Evolutionary conservation across 352 stramenopile species (phyloP).

Genomic region (Globisporangium alternatum): DNA sequence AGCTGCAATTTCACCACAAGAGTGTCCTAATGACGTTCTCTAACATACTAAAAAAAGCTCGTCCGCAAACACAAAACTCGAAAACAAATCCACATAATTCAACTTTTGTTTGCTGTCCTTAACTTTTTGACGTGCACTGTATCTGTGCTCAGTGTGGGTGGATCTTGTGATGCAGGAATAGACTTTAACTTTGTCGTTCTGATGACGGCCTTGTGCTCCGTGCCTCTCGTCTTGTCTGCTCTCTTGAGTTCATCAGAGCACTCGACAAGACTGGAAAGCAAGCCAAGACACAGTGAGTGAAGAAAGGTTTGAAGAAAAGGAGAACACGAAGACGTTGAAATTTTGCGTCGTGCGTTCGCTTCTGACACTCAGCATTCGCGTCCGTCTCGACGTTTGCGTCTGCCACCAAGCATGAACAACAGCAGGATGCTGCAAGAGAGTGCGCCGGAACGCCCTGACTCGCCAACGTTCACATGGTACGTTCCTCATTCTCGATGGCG

Average conservation of each 20-base stretch:
- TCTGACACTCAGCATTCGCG: constrained; percentile 9
- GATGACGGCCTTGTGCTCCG: not conserved
- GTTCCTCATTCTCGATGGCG: not conserved
- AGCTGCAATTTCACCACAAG: no score
- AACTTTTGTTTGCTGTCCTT: no score
- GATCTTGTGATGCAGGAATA: constrained; percentile 7
- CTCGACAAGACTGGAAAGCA: constrained; percentile 2
- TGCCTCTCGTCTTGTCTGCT: not conserved
- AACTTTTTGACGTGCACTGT: no score
- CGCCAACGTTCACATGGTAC: constrained; percentile 73
- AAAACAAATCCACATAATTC: no score
- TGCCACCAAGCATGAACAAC: constrained; percentile 10
- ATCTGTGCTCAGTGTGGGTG: not conserved
- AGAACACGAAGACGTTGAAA: not conserved
- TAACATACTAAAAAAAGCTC: no score
- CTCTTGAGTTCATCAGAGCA: not conserved
- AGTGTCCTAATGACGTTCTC: no score
- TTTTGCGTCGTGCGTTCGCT: not conserved
- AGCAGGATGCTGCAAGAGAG: constrained; percentile 9
- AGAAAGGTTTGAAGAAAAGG: not conserved
- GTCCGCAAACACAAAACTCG: no score
- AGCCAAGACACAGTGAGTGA: not conserved
- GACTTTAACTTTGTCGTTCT: not conserved
- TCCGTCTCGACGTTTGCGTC: not conserved
- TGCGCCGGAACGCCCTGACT: constrained; percentile 30